Base-by-base conservation (phyloP, 148 eudicot species). In the Salicornia ramosissima region DNA sequence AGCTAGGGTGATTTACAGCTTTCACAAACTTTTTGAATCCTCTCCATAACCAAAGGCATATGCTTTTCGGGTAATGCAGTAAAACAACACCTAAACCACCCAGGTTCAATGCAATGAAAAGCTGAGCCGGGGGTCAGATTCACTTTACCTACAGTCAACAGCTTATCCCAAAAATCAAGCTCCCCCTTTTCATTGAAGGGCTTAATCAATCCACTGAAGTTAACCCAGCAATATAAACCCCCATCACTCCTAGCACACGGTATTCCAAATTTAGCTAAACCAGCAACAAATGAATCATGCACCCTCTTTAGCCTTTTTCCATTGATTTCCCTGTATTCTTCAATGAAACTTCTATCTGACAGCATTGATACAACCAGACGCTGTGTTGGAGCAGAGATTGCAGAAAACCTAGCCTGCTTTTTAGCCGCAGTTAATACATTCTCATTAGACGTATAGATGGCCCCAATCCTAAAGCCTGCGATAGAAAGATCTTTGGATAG, bases 51-150 rank as follows among this genome's bases (percentile, higher is more conserved):
- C 67, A 93, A 66, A 50, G 92, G 92, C 65, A 90, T 77, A 56
- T 88, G 92, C 21, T 68, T 76, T 54, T 86, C 90, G 6, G 82
- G 54, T 74, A 90, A 72, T 10, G 96, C 80, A 64, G 89, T 69
- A 62, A 93, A 93, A 78, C 96, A 93, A 57, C 90, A 85, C 74
- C 96, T 81, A 70, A 90, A 93, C 98, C 96, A 93, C 65, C 98
- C 96, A 14, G 98, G 96, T 84, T 93, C 96, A 67, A 86, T 86
- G 77, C 93, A 95, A 60, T 95, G 96, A 45, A 90, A 92, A 54
- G 94, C 80, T 14, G 90, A 88, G 14, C 98, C 96, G 16, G 96
- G 96, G 66, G 85, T 86, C 30, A 84, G 71, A 70, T 91, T 89
- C 56, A 91, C 74, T 80, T 95, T 95, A 9, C 83, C 99, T 43